These are phyloP conservation scores for Ganoderma multipileum DNA, from an alignment of 1,284 basidiomycete species.

Conservation along the genomic window DNA sequence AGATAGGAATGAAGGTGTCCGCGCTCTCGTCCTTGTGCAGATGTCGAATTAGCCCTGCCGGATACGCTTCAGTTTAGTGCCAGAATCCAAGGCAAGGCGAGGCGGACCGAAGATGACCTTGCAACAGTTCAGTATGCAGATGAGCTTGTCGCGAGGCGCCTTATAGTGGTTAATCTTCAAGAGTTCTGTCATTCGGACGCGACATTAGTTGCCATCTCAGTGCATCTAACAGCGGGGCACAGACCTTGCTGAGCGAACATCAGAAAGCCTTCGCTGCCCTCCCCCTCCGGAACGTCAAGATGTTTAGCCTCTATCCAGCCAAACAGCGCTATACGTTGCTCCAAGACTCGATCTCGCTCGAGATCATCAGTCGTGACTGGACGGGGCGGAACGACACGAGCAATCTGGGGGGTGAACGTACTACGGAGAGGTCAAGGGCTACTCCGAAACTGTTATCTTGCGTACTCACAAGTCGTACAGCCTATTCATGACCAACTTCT, in stretches of 20 bases:
- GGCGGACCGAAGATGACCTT: conserved; percentile 97
- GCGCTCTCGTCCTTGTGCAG: conserved; percentile 81
- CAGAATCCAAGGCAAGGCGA: conserved; percentile 17
- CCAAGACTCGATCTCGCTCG: conserved; percentile 90
- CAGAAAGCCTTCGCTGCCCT: conserved; percentile 83
- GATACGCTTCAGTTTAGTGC: conserved; percentile 10
- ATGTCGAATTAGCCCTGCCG: conserved; percentile 87
- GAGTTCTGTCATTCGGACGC: conserved; percentile 63
- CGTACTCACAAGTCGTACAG: conserved; percentile 88
- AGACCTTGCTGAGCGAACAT: conserved; percentile 93
- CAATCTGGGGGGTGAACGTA: conserved; percentile 88
- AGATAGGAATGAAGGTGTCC: conserved; percentile 93
- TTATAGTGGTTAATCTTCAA: conserved; percentile 99
- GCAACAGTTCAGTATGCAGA: conserved; percentile 97
- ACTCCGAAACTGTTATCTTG: neutral
- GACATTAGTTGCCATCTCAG: neutral
- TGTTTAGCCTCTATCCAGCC: conserved; percentile 91
- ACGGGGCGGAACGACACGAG: conserved; percentile 65
- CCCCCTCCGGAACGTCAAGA: conserved; percentile 80
- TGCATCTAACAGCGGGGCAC: neutral
- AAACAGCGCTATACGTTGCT: conserved; percentile 92
- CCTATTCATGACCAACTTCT: conserved; percentile 99
- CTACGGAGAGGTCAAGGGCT: conserved; percentile 48
- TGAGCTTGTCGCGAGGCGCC: conserved; percentile 96
- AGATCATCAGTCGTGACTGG: conserved; percentile 95